phyloP scores from a whole-genome alignment of 2,329 filamentous ascomycete genomes.

The Cercospora janseana region DNA sequence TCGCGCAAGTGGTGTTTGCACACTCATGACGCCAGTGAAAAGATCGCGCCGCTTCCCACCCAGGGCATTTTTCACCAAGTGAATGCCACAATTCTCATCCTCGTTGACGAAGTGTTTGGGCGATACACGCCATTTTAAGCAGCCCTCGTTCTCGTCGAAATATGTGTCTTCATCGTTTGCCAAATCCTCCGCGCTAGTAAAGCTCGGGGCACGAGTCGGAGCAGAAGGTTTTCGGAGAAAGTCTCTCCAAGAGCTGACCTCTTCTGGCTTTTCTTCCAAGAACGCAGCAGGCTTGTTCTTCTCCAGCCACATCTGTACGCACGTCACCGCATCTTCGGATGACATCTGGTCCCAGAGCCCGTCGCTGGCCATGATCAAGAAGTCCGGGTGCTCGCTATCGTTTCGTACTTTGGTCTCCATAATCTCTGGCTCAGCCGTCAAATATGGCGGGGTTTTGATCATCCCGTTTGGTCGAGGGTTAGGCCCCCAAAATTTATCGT shows the following conservation, averaged over 20 bases:
- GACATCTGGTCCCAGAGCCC: conserved; percentile 55
- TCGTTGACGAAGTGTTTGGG: conserved; percentile 50
- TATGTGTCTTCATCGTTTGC: conserved; percentile 37
- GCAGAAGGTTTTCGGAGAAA: conserved; percentile 3
- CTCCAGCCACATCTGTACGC: conserved; percentile 57
- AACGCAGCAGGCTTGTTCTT: conserved; percentile 36
- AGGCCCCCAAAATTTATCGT: conserved; percentile 53
- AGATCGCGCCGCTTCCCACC: conserved; percentile 48
- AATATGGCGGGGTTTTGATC: conserved; percentile 60
- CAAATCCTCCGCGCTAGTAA: conserved; percentile 15
- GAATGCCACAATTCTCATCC: conserved; percentile 53
- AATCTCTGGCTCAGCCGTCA: conserved; percentile 66
- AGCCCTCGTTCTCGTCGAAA: conserved; percentile 39
- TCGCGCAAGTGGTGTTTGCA: conserved; percentile 38
- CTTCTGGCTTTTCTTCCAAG: conserved; percentile 16
- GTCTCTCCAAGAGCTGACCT: conserved; percentile 10
- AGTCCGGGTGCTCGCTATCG: conserved; percentile 48
- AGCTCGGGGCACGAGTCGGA: conserved; percentile 13
- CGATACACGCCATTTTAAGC: conserved; percentile 43
- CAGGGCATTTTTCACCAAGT: conserved; percentile 54
- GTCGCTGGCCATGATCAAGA: conserved; percentile 66
- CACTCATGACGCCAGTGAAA: conserved; percentile 41
- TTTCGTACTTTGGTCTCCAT: conserved; percentile 54
- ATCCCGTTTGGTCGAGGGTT: conserved; percentile 44
- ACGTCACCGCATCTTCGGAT: conserved; percentile 36